phyloP scores from a whole-genome alignment of 2,329 filamentous ascomycete species.

The Pseudogymnoascus sp. region DNA sequence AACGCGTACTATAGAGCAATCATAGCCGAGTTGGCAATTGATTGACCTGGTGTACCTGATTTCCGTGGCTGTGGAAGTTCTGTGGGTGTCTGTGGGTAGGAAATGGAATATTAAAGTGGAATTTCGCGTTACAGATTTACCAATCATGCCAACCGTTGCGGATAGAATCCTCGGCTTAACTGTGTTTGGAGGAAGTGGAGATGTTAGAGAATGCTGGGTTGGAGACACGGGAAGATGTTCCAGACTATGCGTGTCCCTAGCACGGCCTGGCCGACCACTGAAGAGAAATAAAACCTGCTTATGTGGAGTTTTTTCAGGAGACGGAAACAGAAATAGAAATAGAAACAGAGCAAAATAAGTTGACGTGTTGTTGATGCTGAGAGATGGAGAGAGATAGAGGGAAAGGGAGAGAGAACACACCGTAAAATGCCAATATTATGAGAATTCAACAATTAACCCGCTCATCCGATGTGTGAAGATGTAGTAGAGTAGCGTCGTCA shows the following conservation, averaged over 20 bases:
- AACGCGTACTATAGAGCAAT: neutral
- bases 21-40: slow-evolving; percentile 6
- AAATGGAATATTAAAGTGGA: neutral
- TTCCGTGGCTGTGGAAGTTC: neutral
- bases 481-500: neutral
- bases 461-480: neutral
- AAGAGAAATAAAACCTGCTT: neutral
- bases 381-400: neutral
- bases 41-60: neutral
- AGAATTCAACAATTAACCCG: no score
- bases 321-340: neutral
- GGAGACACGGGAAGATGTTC: slow-evolving; percentile 5
- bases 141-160: neutral
- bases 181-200: neutral
- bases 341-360: neutral
- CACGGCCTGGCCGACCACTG: neutral
- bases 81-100: neutral
- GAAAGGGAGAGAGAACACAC: neutral
- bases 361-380: neutral
- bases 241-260: neutral
- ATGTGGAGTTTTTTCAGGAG: neutral
- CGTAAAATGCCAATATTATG: no score
- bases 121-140: slow-evolving; percentile 2
- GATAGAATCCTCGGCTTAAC: neutral
- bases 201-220: slow-evolving; percentile 7